Base-by-base conservation (phyloP, 148 eudicot genomes). In the Nepenthes mirabilis region DNA sequence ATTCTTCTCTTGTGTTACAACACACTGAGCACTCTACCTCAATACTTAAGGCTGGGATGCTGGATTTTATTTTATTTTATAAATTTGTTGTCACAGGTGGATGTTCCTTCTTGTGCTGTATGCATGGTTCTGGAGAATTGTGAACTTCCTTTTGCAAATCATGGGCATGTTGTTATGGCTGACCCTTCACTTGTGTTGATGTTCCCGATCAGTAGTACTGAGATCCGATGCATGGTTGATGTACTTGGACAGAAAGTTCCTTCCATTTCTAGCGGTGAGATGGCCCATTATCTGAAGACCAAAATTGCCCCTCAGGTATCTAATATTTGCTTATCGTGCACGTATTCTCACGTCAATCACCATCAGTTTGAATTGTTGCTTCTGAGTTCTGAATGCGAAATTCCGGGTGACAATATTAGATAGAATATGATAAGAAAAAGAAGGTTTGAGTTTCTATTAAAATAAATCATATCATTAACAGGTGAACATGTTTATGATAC, bases 171-270 rank as follows among this genome's bases (percentile, higher is more conserved):
- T 10, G 37, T 62, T 37, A 34, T 62, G 1, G 65, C 34, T 14
- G 65, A 62, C 56, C 65, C 65, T 50, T 62, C 65, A 13, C 56
- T 45, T 4, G 51, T 62, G 43, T 13, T 62, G 48, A 50, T 62
- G 34, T 62, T 50, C 47, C 57, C 65, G 56, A 62, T 62, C 37
- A 62, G 65, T 11, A 62, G 57, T 33, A 62, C 65, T 2, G 65
- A 62, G 57, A 32, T 62, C 34, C 56, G 65, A 12, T 62, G 65
- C 35, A 5, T 62, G 65, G 65, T 62, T 52, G 65, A 62, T 52
- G 57, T 62, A 14, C 65, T 56, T 6, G 65, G 56, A 50, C 37
- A 50, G 34, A 62, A 62, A 45, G 45, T 62, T 52, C 65, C 65
- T 34, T 62, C 65, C n/a, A 37, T 62, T 0, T 14, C 54, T n/a